Evolutionary conservation across 768 basidiomycete genomes (phyloP), one percentile per base, ranked within the genome.

Genomic region (Lyophyllum semitale): DNA sequence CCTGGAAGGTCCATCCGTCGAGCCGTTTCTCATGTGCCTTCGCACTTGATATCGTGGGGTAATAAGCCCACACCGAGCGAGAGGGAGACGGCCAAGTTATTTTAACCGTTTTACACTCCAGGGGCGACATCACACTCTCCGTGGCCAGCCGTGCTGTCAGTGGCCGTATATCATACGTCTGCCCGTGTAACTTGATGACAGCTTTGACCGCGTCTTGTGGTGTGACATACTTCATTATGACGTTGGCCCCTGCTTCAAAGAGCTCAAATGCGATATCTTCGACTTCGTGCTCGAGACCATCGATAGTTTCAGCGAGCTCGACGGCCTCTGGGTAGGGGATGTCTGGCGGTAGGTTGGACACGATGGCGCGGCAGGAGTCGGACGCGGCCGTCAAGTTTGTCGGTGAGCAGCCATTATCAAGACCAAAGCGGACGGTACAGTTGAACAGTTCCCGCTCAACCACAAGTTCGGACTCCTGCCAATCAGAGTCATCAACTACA

Each of bases 71-170:
- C 5, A 77, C 82, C 8, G 66, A 66, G 25, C 66, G 59, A 48
- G 66, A 68, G 0, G 83, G 76, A 9, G 76, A 71, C 33, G 73
- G 74, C 79, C 81, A 83, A 25, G 66, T 69, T 4, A 84, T 48
- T 54, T 73, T 77, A 51, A 81, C 64, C 53, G 68, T 67, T 50
- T 63, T 64, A 48, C 64, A 64, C 47, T 62, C 52, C 25, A 57
- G 32, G 37, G 61, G 51, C 13, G 52, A 25, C 45, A 51, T 55
- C 3, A 56, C 23, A 13, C 46, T 53, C 35, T 54, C 59, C 48
- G 57, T 59, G 9, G 52, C 66, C 27, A 76, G 61, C 23, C 63
- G 57, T 22, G 73, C 68, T 38, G 65, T 60, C 45, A 80, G 51
- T 5, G 49, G 27, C 20, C 55, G 59, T 11, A 63, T 57, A 20